phyloP scores from a whole-genome alignment of 176 grass and related monocot species.

The Phoenix roebelenii region DNA sequence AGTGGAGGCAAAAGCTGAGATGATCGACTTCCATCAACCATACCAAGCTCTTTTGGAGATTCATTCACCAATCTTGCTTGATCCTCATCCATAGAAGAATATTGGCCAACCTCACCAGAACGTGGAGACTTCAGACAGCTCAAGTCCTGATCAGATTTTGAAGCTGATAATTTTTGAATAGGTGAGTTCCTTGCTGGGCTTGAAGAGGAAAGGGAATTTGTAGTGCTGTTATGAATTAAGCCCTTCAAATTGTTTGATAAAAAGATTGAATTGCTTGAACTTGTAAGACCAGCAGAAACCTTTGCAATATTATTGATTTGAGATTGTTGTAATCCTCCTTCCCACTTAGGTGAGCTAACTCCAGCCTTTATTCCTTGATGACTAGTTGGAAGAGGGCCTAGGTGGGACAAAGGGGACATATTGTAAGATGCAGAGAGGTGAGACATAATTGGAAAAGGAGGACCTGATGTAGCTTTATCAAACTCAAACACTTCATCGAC shows the following conservation, averaged over 20 bases:
- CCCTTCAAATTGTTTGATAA: slow-evolving; percentile 33
- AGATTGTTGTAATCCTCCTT: slow-evolving; percentile 31
- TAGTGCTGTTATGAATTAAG: slow-evolving; percentile 25
- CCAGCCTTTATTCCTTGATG: slow-evolving; percentile 35
- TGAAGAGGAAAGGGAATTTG: slow-evolving; percentile 30
- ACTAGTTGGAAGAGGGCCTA: slow-evolving; percentile 35
- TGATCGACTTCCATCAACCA: slow-evolving; percentile 36
- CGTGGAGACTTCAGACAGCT: slow-evolving; percentile 23
- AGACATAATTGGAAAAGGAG: slow-evolving; percentile 22
- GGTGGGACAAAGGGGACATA: slow-evolving; percentile 28
- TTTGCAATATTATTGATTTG: slow-evolving; percentile 34
- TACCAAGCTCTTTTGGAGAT: slow-evolving; percentile 29
- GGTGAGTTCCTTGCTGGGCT: slow-evolving; percentile 35
- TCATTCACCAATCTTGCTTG: slow-evolving; percentile 7
- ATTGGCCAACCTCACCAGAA: slow-evolving; percentile 12
- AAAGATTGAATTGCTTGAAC: slow-evolving; percentile 27
- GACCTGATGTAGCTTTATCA: slow-evolving; percentile 28
- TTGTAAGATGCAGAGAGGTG: slow-evolving; percentile 31
- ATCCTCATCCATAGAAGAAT: neutral
- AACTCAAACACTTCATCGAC: slow-evolving; percentile 90
- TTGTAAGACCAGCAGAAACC: slow-evolving; percentile 15
- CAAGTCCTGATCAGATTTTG: slow-evolving; percentile 55
- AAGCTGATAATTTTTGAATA: slow-evolving; percentile 34
- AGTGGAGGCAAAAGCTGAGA: slow-evolving; percentile 29
- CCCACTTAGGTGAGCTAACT: slow-evolving; percentile 31